Evolutionary conservation across 1,139 yeast genomes (phyloP), one percentile per base, ranked within the genome.

Genomic region (Debaryomyces coudertii): DNA sequence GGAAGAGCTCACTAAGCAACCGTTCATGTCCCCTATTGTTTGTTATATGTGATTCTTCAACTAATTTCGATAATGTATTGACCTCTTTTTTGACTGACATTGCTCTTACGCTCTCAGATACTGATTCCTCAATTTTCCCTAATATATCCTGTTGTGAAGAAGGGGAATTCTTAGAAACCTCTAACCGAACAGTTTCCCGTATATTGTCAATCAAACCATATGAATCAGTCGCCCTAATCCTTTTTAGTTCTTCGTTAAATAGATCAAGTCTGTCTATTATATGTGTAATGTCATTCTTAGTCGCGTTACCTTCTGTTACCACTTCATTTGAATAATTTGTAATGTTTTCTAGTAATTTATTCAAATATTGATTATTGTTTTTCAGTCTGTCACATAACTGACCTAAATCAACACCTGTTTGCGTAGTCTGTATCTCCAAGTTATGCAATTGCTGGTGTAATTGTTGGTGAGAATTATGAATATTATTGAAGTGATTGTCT

Each of bases 341-440:
- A 20, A 71, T 62, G 42, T 66, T 66, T 25, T 60, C 62, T 15
- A 73, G 61, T 34, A 73, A 56, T 49, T 63, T 65, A 48, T 64
- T 70, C 56, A 73, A 65, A 50, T 69, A 58, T 46, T 63, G 68
- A 55, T 73, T 73, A 52, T 73, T 73, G 51, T 69, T 72, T 52
- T 68, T 73, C 68, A 69, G 74, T 36, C 78, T 53, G 39, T 71
- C 76, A 16, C 62, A 65, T 42, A 73, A 60, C 49, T 73, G 74
- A 2, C 62, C 68, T 46, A 73, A 56, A 51, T 73, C 79, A 5
- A 66, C 53, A 36, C 62, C 56, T 4, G 66, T 68, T 48, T 73
- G 78, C 38, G 63, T 66, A 1, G 75, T 63, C 40, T 62, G 68
- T 3, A 57, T 52, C 51, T 72, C 77, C 14, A 73, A 54, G 35